phyloP scores from a whole-genome alignment of 306 rosid genomes.

The Urtica urens region DNA sequence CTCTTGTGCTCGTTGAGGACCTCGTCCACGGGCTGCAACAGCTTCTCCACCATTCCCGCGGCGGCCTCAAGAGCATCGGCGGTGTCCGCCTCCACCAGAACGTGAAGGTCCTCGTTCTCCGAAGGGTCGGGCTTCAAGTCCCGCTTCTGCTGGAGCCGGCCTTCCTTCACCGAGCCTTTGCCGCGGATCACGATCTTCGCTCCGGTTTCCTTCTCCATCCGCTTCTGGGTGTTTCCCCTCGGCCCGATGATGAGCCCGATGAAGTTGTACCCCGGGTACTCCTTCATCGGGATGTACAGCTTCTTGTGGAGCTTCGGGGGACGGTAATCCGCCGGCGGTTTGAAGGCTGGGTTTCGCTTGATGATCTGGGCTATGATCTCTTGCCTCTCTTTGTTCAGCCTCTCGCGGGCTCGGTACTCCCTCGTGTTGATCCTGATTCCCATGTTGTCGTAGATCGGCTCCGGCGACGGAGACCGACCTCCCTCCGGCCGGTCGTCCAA shows the following conservation, averaged over 20 bases:
- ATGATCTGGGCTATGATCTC: constrained; percentile 90
- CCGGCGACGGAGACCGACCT: constrained; percentile 93
- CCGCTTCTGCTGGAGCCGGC: constrained; percentile 91
- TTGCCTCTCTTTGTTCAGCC: constrained; percentile 79
- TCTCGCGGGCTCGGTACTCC: constrained; percentile 90
- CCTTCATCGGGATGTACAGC: constrained; percentile 97
- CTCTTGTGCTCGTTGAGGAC: constrained; percentile 96
- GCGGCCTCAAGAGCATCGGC: constrained; percentile 90
- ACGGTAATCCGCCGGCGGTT: constrained; percentile 94
- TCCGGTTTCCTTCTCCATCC: constrained; percentile 97
- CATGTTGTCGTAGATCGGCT: constrained; percentile 86
- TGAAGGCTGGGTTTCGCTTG: constrained; percentile 83
- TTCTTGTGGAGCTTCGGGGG: constrained; percentile 98
- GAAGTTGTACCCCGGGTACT: constrained; percentile 89
- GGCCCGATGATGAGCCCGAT: constrained; percentile 96
- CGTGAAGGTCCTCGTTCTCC: constrained; percentile 94
- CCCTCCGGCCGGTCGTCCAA: constrained; percentile 95
- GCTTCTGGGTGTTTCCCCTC: constrained; percentile 89
- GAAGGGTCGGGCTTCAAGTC: constrained; percentile 89
- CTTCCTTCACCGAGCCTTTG: constrained; percentile 91
- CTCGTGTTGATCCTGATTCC: constrained; percentile 87
- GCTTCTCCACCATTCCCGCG: constrained; percentile 97
- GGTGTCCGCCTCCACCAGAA: constrained; percentile 89
- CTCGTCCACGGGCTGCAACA: constrained; percentile 95
- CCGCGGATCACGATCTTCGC: constrained; percentile 95